Conservation (phyloP, 257 asterid species). For the Solanum chilense region DNA sequence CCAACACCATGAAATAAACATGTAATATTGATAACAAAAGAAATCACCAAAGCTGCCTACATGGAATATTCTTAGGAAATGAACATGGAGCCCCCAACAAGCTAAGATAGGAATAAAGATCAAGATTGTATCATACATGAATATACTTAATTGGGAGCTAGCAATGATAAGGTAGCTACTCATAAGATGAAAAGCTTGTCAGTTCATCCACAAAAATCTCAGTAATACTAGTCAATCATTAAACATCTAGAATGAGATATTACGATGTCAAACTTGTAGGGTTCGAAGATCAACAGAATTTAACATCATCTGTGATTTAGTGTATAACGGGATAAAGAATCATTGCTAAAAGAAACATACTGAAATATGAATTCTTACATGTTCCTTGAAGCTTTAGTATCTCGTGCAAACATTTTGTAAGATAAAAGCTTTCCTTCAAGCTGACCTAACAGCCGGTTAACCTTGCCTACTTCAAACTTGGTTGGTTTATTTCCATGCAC, state of each 20-base stretch:
- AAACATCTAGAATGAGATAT: neutral
- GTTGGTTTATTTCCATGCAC: conserved; percentile 42
- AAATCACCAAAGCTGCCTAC: neutral
- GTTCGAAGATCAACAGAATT: neutral
- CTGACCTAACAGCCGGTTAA: conserved; percentile 54
- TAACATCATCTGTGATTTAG: neutral
- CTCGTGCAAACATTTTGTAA: conserved; percentile 94
- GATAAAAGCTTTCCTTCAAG: conserved; percentile 83
- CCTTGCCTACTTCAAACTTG: conserved; percentile 53
- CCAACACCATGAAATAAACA: neutral
- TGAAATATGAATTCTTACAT: conserved; percentile 31
- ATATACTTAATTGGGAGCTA: neutral
- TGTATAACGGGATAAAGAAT: neutral
- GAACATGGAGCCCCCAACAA: neutral
- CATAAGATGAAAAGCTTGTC: neutral
- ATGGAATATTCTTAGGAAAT: neutral
- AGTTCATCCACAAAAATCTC: neutral
- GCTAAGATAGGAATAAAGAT: neutral
- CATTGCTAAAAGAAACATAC: neutral
- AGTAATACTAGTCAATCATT: neutral
- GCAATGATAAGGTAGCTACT: neutral
- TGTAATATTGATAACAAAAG: neutral
- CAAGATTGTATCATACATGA: neutral
- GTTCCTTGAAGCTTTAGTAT: conserved; percentile 86
- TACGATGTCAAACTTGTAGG: neutral